A percentile compares a stretch with the other conserved stretches of the same genome.
Evolutionary conservation across 75 land plant species (phyloP).

Genomic region (Picea sitchensis): DNA sequence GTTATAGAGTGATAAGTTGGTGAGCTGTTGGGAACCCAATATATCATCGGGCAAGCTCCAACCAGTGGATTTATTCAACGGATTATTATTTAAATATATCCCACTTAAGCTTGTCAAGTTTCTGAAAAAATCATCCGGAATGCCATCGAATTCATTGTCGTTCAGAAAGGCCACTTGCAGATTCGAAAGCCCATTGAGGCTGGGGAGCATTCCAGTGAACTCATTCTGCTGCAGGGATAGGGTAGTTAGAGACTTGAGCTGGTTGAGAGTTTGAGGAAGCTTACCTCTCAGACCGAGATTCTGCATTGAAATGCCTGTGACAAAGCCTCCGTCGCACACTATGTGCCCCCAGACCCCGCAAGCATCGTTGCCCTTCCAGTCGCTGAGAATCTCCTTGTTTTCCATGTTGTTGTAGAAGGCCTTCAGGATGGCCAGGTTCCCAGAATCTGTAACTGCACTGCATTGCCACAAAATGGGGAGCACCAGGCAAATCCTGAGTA

Average conservation of each 20-base stretch:
- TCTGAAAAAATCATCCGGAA: slow-evolving; percentile 54
- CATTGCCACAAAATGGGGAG: not conserved
- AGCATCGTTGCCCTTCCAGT: not conserved
- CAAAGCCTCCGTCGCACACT: not conserved
- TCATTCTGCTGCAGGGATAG: slow-evolving; percentile 50
- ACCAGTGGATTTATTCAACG: slow-evolving; percentile 18
- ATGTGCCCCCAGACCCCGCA: not conserved
- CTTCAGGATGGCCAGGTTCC: not conserved
- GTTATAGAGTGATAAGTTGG: slow-evolving; percentile 22
- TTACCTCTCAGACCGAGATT: not conserved
- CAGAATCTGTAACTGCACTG: slow-evolving; percentile 6
- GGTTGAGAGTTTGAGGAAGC: slow-evolving; percentile 1
- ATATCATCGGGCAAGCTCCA: slow-evolving; percentile 41
- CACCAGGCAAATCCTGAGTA: not conserved
- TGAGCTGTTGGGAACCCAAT: slow-evolving; percentile 20
- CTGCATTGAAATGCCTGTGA: slow-evolving; percentile 10
- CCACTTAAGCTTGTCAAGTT: slow-evolving; percentile 40
- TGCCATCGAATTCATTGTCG: slow-evolving; percentile 53
- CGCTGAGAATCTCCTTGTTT: not conserved
- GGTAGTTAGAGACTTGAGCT: slow-evolving; percentile 2
- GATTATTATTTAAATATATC: slow-evolving; percentile 44
- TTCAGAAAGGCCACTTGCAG: slow-evolving; percentile 47
- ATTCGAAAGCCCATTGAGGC: slow-evolving; percentile 37
- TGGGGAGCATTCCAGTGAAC: slow-evolving; percentile 53
- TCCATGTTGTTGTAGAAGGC: not conserved